Evolutionary conservation across 441 rosid genomes (phyloP).

Genomic region (Gossypium trilobum): DNA sequence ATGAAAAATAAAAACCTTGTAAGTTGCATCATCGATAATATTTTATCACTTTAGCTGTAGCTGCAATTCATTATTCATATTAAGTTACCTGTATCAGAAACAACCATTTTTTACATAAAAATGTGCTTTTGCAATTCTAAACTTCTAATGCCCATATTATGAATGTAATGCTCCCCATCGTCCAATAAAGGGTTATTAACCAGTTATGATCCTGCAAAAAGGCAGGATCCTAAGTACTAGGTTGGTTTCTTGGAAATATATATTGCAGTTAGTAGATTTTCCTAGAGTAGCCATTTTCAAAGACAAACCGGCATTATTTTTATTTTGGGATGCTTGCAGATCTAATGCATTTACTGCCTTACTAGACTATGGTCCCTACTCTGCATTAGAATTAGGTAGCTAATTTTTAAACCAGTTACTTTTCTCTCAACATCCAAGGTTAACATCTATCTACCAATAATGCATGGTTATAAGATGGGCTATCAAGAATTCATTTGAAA

Average conservation of each 20-base stretch:
- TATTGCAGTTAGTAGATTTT: neutral
- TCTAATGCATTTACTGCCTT: neutral
- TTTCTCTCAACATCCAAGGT: neutral
- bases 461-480: neutral
- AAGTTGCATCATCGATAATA: neutral
- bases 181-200: neutral
- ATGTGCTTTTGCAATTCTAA: neutral
- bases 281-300: neutral
- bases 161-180: neutral
- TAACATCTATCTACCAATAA: neutral
- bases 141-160: neutral
- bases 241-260: neutral
- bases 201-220: constrained; percentile 11
- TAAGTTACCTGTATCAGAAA: neutral
- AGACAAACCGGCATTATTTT: neutral
- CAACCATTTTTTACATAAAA: neutral
- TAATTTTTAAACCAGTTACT: constrained; percentile 6
- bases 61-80: neutral
- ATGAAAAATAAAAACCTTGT: neutral
- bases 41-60: neutral
- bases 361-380: neutral
- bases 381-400: neutral
- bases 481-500: constrained; percentile 2
- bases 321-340: neutral
- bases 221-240: constrained; percentile 5